Evolutionary conservation across 2,329 filamentous ascomycete genomes (phyloP).

Genomic region (Colletotrichum sp.): DNA sequence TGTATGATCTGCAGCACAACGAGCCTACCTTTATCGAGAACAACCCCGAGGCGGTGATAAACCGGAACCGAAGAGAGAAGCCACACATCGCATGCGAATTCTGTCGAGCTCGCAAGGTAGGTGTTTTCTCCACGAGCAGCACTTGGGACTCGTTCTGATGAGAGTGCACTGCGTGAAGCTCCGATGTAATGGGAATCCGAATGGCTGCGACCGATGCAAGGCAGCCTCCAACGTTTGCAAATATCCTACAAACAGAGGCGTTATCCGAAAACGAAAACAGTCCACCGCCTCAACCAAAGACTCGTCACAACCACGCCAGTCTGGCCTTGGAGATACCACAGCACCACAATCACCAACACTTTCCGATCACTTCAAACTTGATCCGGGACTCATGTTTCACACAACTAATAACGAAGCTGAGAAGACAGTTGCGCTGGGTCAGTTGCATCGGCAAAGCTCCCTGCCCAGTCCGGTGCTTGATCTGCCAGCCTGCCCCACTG

Average conservation of each 20-base stretch:
- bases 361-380: neutral
- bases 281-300: neutral
- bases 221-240: neutral
- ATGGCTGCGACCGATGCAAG: slow-evolving; percentile 1
- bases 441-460: neutral
- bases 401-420: neutral
- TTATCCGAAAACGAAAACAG: neutral
- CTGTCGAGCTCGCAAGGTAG: neutral
- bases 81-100: slow-evolving; percentile 1
- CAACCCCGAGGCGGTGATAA: neutral
- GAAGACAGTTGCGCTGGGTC: neutral
- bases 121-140: neutral
- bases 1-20: slow-evolving; percentile 3
- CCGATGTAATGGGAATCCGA: neutral
- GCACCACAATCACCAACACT: neutral
- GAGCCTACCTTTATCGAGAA: slow-evolving; percentile 4
- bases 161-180: neutral
- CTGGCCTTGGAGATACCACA: neutral
- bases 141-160: neutral
- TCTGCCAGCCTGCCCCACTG: neutral
- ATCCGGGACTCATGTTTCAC: neutral
- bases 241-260: neutral
- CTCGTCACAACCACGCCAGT: neutral
- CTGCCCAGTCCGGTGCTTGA: neutral
- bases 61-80: neutral